Conservation (phyloP, 2,329 filamentous ascomycete species). For the Apiospora marii region DNA sequence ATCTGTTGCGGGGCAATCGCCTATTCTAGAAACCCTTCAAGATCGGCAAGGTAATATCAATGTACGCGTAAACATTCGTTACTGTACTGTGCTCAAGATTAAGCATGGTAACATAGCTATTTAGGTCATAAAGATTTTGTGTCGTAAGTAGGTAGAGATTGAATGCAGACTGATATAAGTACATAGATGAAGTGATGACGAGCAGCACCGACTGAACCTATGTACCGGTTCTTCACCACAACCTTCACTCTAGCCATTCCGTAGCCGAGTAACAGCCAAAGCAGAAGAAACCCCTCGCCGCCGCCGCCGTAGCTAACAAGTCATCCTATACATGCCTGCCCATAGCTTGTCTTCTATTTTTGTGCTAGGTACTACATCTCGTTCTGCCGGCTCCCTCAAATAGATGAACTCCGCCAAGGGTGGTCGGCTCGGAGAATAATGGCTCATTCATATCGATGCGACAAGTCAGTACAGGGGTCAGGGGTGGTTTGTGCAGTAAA, state of each 20-base stretch:
- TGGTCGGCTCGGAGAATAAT: conserved; percentile 8
- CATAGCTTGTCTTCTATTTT: no score
- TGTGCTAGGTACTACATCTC: background rate
- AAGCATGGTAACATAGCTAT: background rate
- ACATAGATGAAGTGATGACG: no score
- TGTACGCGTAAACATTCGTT: background rate
- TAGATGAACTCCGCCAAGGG: background rate
- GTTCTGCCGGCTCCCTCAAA: background rate
- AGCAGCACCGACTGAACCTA: no score
- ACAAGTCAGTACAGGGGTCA: background rate
- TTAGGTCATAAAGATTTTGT: background rate
- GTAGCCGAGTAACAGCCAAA: no score
- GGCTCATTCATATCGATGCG: background rate
- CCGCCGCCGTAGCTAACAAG: no score
- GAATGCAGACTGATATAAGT: no score
- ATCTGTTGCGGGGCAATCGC: conserved; percentile 9
- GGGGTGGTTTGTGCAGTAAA: background rate
- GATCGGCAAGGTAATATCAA: background rate
- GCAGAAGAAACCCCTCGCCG: no score
- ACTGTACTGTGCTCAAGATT: no score
- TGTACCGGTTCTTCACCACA: no score
- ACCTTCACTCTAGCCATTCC: no score
- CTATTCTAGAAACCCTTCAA: background rate
- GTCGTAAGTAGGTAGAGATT: no score
- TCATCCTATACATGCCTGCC: no score